phyloP scores from a whole-genome alignment of 805 yeast species.

The Ogataea wickerhamii region DNA sequence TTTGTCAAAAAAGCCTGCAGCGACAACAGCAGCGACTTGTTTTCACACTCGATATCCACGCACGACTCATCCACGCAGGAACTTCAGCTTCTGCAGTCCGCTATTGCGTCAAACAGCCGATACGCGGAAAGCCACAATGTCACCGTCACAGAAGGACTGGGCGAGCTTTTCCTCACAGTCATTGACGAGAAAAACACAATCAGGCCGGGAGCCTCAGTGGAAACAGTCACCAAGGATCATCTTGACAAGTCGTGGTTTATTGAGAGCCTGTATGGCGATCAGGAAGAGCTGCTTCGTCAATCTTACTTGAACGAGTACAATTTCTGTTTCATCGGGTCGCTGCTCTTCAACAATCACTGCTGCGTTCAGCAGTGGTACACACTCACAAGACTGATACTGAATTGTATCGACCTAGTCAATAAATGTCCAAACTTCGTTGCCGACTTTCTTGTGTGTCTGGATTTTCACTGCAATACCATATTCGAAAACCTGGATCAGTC shows the following conservation, averaged over 20 bases:
- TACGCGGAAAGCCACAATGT: constrained; percentile 28
- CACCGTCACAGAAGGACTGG: constrained; percentile 23
- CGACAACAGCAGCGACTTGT: constrained; percentile 9
- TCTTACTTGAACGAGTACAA: constrained; percentile 52
- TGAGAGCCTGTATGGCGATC: constrained; percentile 22
- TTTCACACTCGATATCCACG: constrained; percentile 36
- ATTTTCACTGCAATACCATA: constrained; percentile 36
- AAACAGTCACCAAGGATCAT: constrained; percentile 46
- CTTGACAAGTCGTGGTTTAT: constrained; percentile 64
- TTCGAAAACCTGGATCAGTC: constrained; percentile 33
- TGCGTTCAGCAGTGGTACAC: constrained; percentile 63
- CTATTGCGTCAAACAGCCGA: constrained; percentile 25
- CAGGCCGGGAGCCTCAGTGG: constrained; percentile 33
- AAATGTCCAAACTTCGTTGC: constrained; percentile 27
- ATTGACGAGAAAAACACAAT: constrained; percentile 38
- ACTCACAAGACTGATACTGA: constrained; percentile 41
- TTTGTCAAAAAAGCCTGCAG: constrained; percentile 11
- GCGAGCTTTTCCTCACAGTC: constrained; percentile 40
- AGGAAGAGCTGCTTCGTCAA: constrained; percentile 26
- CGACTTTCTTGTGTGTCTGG: constrained; percentile 32
- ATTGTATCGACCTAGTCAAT: constrained; percentile 30
- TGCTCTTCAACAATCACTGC: constrained; percentile 59
- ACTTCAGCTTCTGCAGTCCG: constrained; percentile 37
- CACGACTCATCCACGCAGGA: constrained; percentile 51
- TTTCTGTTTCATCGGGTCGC: constrained; percentile 44